Evolutionary conservation across 2,329 filamentous ascomycete species (phyloP).

Genomic region (Fusarium metavorans): DNA sequence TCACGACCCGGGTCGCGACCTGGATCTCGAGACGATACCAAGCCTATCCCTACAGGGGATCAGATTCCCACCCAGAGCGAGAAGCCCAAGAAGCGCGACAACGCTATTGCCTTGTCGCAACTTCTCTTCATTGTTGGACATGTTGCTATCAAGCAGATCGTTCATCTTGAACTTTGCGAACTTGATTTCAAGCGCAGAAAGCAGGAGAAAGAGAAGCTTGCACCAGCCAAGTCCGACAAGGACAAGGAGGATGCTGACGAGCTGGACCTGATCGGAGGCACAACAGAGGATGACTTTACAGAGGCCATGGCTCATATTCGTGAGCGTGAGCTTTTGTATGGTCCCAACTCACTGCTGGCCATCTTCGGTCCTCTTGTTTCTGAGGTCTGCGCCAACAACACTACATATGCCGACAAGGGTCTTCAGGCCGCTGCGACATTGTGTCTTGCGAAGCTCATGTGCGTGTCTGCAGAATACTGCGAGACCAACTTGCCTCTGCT

Average conservation of each 20-base stretch:
- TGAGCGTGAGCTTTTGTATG: conserved; percentile 85
- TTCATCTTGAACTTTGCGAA: conserved; percentile 97
- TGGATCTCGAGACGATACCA: conserved; percentile 58
- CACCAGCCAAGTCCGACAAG: conserved; percentile 61
- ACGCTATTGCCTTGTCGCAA: conserved; percentile 84
- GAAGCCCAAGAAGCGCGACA: conserved; percentile 70
- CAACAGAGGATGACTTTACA: conserved; percentile 92
- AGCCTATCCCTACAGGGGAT: conserved; percentile 47
- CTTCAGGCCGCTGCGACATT: conserved; percentile 94
- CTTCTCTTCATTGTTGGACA: conserved; percentile 95
- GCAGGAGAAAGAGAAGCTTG: conserved; percentile 83
- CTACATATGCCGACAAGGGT: conserved; percentile 87
- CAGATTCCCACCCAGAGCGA: conserved; percentile 51
- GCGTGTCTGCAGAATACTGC: conserved; percentile 96
- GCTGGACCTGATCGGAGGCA: conserved; percentile 95
- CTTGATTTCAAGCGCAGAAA: conserved; percentile 98
- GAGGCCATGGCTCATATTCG: conserved; percentile 87
- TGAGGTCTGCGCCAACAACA: conserved; percentile 96
- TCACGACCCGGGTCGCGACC: conserved; percentile 65
- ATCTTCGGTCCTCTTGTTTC: conserved; percentile 92
- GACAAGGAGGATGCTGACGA: conserved; percentile 82
- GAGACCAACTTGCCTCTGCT: conserved; percentile 91
- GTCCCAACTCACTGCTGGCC: conserved; percentile 84
- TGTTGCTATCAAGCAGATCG: conserved; percentile 98
- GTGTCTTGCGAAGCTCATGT: conserved; percentile 98